Evolutionary conservation across 345 rosid species (phyloP), one percentile per base, ranked within the genome.

Genomic region (Passiflora organensis): DNA sequence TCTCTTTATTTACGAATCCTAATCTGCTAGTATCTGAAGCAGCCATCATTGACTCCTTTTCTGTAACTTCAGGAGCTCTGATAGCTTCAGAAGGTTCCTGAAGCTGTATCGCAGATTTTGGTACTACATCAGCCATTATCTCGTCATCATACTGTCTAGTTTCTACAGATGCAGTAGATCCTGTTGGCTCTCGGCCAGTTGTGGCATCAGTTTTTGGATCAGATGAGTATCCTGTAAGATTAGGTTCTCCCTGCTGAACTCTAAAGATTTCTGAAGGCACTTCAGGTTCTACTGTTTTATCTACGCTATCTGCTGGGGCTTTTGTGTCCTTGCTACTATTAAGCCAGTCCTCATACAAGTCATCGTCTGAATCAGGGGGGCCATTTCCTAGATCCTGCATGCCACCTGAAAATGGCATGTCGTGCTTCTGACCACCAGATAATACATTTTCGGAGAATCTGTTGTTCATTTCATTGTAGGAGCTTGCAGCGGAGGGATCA

Each of bases 301-400:
- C 54, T 41, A 52, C 64, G 32, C 23, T n/a, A 21, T 55, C 70
- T 6, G 25, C 55, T 28, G 67, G 60, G n/a, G 58, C 56, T 18
- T 60, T 69, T 8, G 34, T 45, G 17, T 51, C 66, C 53, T 68
- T 58, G 42, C 56, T 71, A n/a, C 61, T 63, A 57, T 60, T 64
- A 20, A 63, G 28, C 87, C 82, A 78, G 39, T 41, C 65, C 46
- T 53, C 62, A 46, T 43, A 63, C 48, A 76, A 64, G 62, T 79
- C 84, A 51, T 77, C 75, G 50, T 74, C 65, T 1, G 75, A 67
- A 48, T 76, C 72, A 32, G 62, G 38, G 32, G 60, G 48, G 39
- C 51, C 45, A 23, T 42, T 34, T 41, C 58, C 68, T n/a, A 28
- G 32, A 60, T 55, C 70, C 43, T n/a, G 70, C 10, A 28, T 53